These are phyloP conservation scores for Nidula niveotomentosa DNA, from an alignment of 1,284 basidiomycete species.

Conservation along the genomic window DNA sequence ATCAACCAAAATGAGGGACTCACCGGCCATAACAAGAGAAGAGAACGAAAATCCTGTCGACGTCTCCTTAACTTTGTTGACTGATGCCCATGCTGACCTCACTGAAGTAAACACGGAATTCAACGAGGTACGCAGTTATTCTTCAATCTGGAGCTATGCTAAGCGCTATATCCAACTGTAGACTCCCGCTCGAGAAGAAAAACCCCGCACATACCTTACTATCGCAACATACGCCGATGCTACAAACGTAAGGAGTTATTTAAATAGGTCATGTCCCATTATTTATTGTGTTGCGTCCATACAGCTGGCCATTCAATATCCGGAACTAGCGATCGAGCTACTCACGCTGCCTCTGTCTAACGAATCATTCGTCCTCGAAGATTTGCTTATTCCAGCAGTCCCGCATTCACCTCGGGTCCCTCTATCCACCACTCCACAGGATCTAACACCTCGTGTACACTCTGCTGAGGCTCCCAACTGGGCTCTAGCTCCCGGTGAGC, in stretches of 20 bases:
- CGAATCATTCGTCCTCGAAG: neutral
- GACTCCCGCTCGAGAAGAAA: neutral
- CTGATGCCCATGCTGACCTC: too few species aligned
- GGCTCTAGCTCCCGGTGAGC: slow-evolving; percentile 24
- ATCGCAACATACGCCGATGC: slow-evolving; percentile 36
- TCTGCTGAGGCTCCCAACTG: slow-evolving; percentile 29
- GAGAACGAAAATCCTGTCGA: neutral
- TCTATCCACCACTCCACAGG: neutral
- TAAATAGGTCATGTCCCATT: neutral
- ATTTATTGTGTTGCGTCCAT: neutral
- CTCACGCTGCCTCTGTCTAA: neutral
- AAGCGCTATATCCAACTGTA: too few species aligned
- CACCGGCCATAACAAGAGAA: neutral
- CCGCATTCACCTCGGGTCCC: neutral
- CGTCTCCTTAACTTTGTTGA: neutral
- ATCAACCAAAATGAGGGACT: too few species aligned
- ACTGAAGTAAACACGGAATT: too few species aligned
- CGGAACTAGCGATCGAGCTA: slow-evolving; percentile 21
- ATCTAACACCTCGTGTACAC: slow-evolving; percentile 24
- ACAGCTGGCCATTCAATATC: slow-evolving; percentile 30
- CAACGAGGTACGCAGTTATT: too few species aligned
- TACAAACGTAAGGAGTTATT: slow-evolving; percentile 27
- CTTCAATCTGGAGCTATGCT: too few species aligned
- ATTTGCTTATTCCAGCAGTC: neutral
- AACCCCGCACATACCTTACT: slow-evolving; percentile 13